Base-by-base conservation (phyloP, 1,139 yeast species). In the Debaryomyces sp. region DNA sequence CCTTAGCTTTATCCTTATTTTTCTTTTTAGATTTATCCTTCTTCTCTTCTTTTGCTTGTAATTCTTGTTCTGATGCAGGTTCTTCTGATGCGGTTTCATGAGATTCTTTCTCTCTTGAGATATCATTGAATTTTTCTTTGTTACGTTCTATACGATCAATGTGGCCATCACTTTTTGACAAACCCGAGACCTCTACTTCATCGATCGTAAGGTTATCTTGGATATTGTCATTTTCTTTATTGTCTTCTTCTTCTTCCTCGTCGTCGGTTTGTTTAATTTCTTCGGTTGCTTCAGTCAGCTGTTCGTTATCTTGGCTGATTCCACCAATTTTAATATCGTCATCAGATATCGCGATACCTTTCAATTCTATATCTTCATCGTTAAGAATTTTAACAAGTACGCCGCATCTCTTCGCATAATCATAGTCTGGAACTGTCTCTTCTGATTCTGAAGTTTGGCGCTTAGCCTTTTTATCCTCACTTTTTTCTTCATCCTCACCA, bases 361-460 rank as follows among this genome's bases (percentile, higher is more conserved):
- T 67, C 32, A 80, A 55, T 3, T 46, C 55, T 1, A 77, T 52
- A 1, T 53, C 61, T 43, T 75, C 78, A 1, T 68, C 82, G 1
- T 33, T 39, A 10, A 51, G 45, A 13, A 48, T 24, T 18, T 41
- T 38, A 10, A 49, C 24, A 18, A 51, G 32, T 6, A 32, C 37
- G n/a, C 43, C 48, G 29, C 85, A 82, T 56, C 82, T 68, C 10
- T 64, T 56, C 1, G 80, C 84, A 53, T 72, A 76, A 32, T 73
- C 75, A 33, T 63, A 59, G 36, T 62, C 69, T 26, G 63, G 63
- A 6, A 54, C 55, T 29, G 51, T 60, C 13, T 56, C 51, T 38
- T 54, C 27, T 39, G 47, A n/a, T 46, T 43, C 37, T 41, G 27
- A 48, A 55, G 45, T 41, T 34, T 38, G 48, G 53, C 17, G 53